Percentiles rank a stretch among this genome's conserved stretches.
phyloP scores from a whole-genome alignment of 2,329 filamentous ascomycete genomes.

The Penicillium brasilianum region DNA sequence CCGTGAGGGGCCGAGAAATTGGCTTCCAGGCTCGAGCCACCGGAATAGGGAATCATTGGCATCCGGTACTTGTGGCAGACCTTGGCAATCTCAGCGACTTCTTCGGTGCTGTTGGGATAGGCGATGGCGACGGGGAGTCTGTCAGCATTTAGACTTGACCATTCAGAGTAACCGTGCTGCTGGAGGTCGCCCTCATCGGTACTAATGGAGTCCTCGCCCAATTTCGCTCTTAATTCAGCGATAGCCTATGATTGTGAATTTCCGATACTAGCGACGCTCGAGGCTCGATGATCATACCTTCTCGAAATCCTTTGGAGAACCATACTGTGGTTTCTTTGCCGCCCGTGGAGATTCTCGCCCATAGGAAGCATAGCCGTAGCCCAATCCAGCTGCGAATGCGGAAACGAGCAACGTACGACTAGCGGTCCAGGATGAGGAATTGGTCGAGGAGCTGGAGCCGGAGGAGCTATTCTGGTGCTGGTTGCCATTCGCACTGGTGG shows the following conservation, averaged over 20 bases:
- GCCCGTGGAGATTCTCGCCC: constrained; percentile 33
- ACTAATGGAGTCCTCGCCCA: constrained; percentile 66
- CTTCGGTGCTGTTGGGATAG: constrained; percentile 67
- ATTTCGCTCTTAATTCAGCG: constrained; percentile 55
- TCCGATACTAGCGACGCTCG: background rate
- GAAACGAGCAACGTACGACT: constrained; percentile 55
- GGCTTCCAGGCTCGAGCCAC: constrained; percentile 83
- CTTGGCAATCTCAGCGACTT: constrained; percentile 68
- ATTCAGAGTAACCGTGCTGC: constrained; percentile 71
- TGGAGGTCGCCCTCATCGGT: constrained; percentile 68
- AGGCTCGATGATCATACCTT: constrained; percentile 36
- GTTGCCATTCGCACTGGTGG: constrained; percentile 25
- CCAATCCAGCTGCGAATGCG: constrained; percentile 56
- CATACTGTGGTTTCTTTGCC: constrained; percentile 42
- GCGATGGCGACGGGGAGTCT: constrained; percentile 68
- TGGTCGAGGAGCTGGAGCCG: constrained; percentile 17
- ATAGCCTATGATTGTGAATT: constrained; percentile 55
- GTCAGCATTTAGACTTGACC: constrained; percentile 70
- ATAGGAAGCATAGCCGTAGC: constrained; percentile 57
- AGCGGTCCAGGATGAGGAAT: constrained; percentile 46
- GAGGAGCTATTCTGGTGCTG: constrained; percentile 23
- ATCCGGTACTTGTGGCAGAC: constrained; percentile 79
- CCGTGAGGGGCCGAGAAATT: constrained; percentile 88
- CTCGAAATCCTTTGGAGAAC: constrained; percentile 44
- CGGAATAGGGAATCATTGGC: constrained; percentile 85